These are phyloP conservation scores for Jatropha podagrica DNA, from an alignment of 441 rosid genomes.

Conservation along the genomic window DNA sequence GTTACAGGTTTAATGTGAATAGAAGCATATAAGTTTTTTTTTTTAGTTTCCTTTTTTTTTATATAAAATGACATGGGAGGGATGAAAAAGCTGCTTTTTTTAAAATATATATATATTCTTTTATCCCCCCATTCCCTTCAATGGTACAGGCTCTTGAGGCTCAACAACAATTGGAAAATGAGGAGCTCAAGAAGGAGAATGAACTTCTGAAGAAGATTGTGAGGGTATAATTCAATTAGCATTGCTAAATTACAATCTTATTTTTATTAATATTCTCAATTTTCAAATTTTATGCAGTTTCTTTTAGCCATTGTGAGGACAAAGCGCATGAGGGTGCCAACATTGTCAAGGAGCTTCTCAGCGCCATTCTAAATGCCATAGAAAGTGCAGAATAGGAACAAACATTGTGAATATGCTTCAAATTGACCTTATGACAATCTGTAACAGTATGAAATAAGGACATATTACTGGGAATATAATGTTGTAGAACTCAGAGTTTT, in stretches of 20 bases:
- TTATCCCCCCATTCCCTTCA: too few species aligned
- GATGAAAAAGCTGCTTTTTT: too few species aligned
- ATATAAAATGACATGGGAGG: too few species aligned
- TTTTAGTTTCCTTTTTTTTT: too few species aligned
- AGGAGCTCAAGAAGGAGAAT: conserved; percentile 24
- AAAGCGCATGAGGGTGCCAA: conserved; percentile 20
- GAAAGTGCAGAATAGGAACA: not conserved
- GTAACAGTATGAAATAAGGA: not conserved
- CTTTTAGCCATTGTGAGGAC: conserved; percentile 15
- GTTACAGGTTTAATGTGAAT: too few species aligned
- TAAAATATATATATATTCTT: not conserved
- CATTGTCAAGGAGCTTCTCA: conserved; percentile 22
- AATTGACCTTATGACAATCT: not conserved
- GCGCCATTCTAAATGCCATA: conserved; percentile 8
- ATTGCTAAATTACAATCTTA: too few species aligned
- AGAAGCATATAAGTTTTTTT: too few species aligned
- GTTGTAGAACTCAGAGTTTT: too few species aligned
- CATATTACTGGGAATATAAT: too few species aligned
- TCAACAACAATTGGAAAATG: conserved; percentile 21
- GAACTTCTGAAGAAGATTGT: conserved; percentile 18
- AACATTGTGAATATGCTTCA: not conserved
- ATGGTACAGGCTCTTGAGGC: conserved; percentile 17
- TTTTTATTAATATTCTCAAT: too few species aligned
- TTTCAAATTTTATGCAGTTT: conserved; percentile 13
- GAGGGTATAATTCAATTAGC: not conserved